A percentile compares a stretch with the other conserved stretches of the same genome.
Conservation (phyloP, 2,329 filamentous ascomycete genomes). For the Talaromyces verruculosus region DNA sequence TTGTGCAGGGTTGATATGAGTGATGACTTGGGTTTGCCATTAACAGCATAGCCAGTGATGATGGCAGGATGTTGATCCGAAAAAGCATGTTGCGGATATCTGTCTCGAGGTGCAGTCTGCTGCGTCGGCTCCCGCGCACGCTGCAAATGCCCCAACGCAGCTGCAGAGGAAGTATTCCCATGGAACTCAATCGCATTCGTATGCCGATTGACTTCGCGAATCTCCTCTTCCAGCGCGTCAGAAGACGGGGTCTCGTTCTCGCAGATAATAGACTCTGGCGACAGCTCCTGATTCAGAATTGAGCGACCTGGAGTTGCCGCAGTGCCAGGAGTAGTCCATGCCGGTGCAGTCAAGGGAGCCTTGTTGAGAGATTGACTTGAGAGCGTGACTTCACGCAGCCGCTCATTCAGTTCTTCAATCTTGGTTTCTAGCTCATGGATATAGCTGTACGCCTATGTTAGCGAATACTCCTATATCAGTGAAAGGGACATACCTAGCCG, state of each 20-base stretch:
- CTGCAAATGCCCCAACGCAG: constrained; percentile 47
- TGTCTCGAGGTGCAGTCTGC: background rate
- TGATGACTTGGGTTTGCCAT: constrained; percentile 26
- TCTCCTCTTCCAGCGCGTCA: constrained; percentile 38
- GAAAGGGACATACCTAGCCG: background rate
- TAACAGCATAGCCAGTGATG: background rate
- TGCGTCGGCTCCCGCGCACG: constrained; percentile 28
- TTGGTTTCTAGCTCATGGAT: constrained; percentile 39
- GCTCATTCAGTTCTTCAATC: constrained; percentile 33
- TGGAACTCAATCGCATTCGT: constrained; percentile 52
- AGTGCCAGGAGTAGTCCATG: background rate
- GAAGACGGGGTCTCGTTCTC: constrained; percentile 27
- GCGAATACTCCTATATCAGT: background rate
- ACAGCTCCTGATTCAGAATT: background rate
- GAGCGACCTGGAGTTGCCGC: background rate
- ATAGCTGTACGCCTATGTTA: constrained; percentile 28
- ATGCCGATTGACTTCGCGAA: constrained; percentile 48
- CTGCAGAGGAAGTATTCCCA: constrained; percentile 50
- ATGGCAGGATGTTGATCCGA: background rate
- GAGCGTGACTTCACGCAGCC: constrained; percentile 25
- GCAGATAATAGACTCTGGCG: background rate
- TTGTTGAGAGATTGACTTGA: constrained; percentile 21
- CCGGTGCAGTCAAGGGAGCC: background rate
- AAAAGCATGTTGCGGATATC: background rate
- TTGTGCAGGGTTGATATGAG: constrained; percentile 51